Percentiles rank a stretch among this genome's conserved stretches.
Conservation (phyloP, 2,329 filamentous ascomycete species). For the Penicillium sp. region DNA sequence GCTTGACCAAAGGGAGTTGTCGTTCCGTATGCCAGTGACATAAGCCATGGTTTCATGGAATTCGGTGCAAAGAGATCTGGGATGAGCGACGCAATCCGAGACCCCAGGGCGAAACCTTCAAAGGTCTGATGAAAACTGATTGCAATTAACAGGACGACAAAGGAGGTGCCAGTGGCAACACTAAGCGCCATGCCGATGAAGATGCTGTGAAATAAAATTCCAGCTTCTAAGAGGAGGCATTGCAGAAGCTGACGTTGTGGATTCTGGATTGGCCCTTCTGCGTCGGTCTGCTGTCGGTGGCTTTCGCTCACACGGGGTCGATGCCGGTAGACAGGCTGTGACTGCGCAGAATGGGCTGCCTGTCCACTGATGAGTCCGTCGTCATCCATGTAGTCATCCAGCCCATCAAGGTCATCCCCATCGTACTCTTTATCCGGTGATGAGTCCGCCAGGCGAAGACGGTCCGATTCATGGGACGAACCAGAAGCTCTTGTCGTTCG, state of each 20-base stretch:
- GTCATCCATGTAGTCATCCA: constrained; percentile 34
- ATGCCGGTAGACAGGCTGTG: constrained; percentile 14
- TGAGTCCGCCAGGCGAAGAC: constrained; percentile 20
- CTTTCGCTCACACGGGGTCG: constrained; percentile 12
- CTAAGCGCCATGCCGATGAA: constrained; percentile 87
- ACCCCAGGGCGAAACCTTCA: constrained; percentile 81
- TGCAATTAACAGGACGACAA: constrained; percentile 75
- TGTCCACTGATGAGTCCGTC: constrained; percentile 16
- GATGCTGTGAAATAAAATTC: constrained; percentile 80
- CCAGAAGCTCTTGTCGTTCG: constrained; percentile 10
- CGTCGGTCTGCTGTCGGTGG: constrained; percentile 28
- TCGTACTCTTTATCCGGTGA: constrained; percentile 52
- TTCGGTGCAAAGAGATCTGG: constrained; percentile 63
- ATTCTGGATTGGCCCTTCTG: constrained; percentile 50
- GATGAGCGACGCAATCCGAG: constrained; percentile 77
- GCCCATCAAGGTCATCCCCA: constrained; percentile 58
- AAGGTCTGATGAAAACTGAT: constrained; percentile 87
- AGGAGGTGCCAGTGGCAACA: constrained; percentile 75
- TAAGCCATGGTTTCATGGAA: constrained; percentile 72
- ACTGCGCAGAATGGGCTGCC: constrained; percentile 10
- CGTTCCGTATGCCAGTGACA: constrained; percentile 63
- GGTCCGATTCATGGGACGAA: constrained; percentile 22
- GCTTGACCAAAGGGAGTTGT: constrained; percentile 83
- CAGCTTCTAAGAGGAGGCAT: constrained; percentile 76
- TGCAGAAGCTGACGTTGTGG: constrained; percentile 69